Base-by-base conservation (phyloP, 1,139 yeast genomes). In the Meyerozyma athensensis region DNA sequence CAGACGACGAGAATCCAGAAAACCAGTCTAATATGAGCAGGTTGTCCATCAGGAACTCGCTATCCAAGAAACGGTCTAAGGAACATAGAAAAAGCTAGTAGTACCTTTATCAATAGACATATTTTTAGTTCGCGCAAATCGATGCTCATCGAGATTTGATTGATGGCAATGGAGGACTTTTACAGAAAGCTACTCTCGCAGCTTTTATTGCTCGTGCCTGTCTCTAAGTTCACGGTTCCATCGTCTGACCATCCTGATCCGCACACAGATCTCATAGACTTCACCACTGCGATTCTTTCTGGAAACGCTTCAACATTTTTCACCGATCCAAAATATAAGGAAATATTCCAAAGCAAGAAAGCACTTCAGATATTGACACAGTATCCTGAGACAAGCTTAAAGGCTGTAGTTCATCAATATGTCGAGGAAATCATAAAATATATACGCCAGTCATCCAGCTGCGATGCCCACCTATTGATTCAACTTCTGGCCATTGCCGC, bases 401-500 rank as follows among this genome's bases (percentile, higher is more conserved):
- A 18, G 20, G 19, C 9, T 28, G 32, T 14, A 17, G 10, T 28
- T 6, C 20, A 28, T 12, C 14, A 14, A 10, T 28, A 28, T 16
- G 32, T 28, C 7, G 20, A 28, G 13, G 19, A 17, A 18, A 28
- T 28, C 3, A 17, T 17, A 12, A 16, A 18, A 12, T 16, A n/a
- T 28, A 5, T 28, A 10, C 12, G 10, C 5, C 20, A 4, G 20
- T 10, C 14, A 19, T 17, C 20, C 5, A 9, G 14, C 6, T n/a
- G 12, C 4, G 32, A 28, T 9, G 8, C 32, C 18, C 19, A 12
- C 9, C 20, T 28, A 7, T 4, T 28, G 6, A 12, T 28, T 9
- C 74, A 67, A 30, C 36, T 68, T 1, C 37, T 66, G 30, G 86
- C 84, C 4, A 65, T 82, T 39, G 70, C 83, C 1, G 62, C 79